These are phyloP conservation scores for Eremothecium gossypii DNA, from an alignment of 1,139 yeast species.

Conservation along the genomic window DNA sequence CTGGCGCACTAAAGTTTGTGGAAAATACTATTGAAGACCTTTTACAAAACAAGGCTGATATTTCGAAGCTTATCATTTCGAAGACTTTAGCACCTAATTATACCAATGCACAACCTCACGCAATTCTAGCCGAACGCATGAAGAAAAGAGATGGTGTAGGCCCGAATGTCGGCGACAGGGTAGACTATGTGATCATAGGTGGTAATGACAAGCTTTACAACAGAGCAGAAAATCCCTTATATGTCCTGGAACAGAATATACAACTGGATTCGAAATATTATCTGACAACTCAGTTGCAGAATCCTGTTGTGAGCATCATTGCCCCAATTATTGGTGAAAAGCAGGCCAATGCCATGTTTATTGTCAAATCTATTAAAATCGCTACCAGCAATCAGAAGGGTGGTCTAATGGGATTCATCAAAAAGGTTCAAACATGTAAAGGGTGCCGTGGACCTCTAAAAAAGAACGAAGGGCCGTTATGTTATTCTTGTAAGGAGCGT, in stretches of 20 bases:
- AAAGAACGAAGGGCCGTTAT: conserved; percentile 67
- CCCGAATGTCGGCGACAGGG: conserved; percentile 95
- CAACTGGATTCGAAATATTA: conserved; percentile 95
- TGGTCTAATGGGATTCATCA: conserved; percentile 86
- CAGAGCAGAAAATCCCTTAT: conserved; percentile 93
- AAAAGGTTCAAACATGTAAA: conserved; percentile 79
- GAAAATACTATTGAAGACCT: conserved; percentile 84
- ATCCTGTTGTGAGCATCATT: conserved; percentile 87
- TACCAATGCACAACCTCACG: conserved; percentile 95
- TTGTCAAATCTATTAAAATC: conserved; percentile 40
- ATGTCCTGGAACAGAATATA: conserved; percentile 79
- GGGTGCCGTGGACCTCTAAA: conserved; percentile 78
- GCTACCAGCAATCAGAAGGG: conserved; percentile 52
- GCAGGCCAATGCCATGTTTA: conserved; percentile 66
- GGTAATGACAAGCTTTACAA: conserved; percentile 87
- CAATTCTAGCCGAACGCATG: conserved; percentile 93
- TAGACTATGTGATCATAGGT: conserved; percentile 89
- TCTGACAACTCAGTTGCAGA: conserved; percentile 83
- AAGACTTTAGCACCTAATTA: conserved; percentile 90
- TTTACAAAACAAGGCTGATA: conserved; percentile 81
- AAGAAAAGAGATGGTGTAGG: conserved; percentile 94
- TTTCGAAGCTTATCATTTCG: conserved; percentile 88
- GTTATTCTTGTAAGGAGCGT: conserved; percentile 65
- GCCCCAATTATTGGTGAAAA: conserved; percentile 90
- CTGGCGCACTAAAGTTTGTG: conserved; percentile 75